Base-by-base conservation (phyloP, 2,329 filamentous ascomycete species). In the Sclerotinia glacialis region DNA sequence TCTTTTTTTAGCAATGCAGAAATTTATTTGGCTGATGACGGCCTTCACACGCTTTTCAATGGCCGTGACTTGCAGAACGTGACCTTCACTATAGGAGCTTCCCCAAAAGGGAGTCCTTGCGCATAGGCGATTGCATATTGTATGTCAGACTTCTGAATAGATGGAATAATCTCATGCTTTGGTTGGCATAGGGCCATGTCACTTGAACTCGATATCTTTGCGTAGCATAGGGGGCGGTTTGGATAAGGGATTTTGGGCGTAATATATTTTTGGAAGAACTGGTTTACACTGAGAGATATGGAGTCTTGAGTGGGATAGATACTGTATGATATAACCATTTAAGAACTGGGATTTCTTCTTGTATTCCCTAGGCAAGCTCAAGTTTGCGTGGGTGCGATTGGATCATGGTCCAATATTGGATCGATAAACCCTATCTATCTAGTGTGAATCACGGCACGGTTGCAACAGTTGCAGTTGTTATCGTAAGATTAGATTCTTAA, bases 1-100 rank as follows among this genome's bases (percentile, higher is more conserved):
- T 31, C 12, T 21, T 46, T 49, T 4, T 18, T 59, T n/a, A 8
- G 5, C 21, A 47, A 49, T 23, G 7, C 0, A 34, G n/a, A 31
- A 21, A 61, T 44, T 61, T 23, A 74, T 75, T 67, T 80, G 78
- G 56, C 69, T 73, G 18, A 80, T 68, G 1, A 80, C 78, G 21
- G 73, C 77, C 67, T 80, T 80, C 54, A 80, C 77, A 23, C 78
- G 71, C 40, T 72, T 73, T 67, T 81, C 79, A 3, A 75, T 71
- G 21, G 79, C 78, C 28, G 73, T 78, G 54, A 79, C 75, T 63
- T 71, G 73, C 1, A 81, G 68, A 8, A 78, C 77, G 72, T 80
- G 76, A n/a, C 78, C 79, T 34, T 78, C 78, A 66, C 73, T 75
- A 68, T 78, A 77, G 14, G 74, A 75, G 59, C 68, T 73, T 14